phyloP scores from a whole-genome alignment of 495 filamentous ascomycete genomes.

The Penicillium subrubescens region DNA sequence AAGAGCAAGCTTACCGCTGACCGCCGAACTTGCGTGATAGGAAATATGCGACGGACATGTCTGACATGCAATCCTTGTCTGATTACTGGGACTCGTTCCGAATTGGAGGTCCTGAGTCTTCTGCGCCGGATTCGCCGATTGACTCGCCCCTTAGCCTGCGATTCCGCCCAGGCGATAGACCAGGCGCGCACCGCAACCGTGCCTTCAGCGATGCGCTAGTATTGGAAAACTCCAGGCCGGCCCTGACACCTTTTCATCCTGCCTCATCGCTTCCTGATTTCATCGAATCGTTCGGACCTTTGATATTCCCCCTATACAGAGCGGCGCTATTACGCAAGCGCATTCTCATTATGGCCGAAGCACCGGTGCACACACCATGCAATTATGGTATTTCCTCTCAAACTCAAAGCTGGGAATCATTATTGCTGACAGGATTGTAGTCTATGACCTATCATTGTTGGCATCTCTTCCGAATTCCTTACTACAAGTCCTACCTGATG shows the following conservation, averaged over 20 bases:
- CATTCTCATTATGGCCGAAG: conserved; percentile 79
- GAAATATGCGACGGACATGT: conserved; percentile 39
- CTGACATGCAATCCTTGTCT: conserved; percentile 62
- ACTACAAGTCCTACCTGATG: conserved; percentile 56
- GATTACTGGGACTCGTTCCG: conserved; percentile 78
- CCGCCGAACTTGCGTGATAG: conserved; percentile 15
- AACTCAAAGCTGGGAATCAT: background rate
- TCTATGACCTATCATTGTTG: conserved; percentile 91
- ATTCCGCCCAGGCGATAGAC: conserved; percentile 42
- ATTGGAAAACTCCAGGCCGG: conserved; percentile 67
- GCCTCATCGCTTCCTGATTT: conserved; percentile 77
- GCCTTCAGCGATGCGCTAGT: conserved; percentile 51
- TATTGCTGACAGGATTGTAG: conserved; percentile 45
- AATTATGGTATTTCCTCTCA: conserved; percentile 71
- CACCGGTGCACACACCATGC: conserved; percentile 82
- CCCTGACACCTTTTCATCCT: conserved; percentile 78
- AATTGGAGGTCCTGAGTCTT: conserved; percentile 48
- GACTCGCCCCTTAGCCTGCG: conserved; percentile 60
- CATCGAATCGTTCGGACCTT: conserved; percentile 81
- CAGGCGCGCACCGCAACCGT: conserved; percentile 33
- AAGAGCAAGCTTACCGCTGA: conserved; percentile 12
- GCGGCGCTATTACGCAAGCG: conserved; percentile 87
- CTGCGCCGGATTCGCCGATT: conserved; percentile 43
- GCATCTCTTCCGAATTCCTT: conserved; percentile 73
- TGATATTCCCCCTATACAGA: conserved; percentile 87